Percentiles rank a stretch among this genome's conserved stretches.
phyloP scores from a whole-genome alignment of 495 filamentous ascomycete species.

The Penicillium daleae region DNA sequence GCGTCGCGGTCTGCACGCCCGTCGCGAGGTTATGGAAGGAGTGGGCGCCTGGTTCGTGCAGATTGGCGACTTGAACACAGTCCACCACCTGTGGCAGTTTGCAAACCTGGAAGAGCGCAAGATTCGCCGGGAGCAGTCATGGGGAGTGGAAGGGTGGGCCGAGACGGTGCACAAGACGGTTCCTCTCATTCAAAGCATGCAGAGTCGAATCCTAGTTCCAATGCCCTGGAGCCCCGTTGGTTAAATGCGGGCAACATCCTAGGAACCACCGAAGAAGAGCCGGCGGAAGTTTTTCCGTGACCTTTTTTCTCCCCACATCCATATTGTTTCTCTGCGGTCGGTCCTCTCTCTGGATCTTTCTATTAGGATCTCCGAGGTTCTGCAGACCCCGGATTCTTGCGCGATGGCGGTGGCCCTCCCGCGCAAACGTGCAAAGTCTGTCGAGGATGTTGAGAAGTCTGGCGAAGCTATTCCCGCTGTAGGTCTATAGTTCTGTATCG shows the following conservation, averaged over 20 bases:
- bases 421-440: slow-evolving; percentile 4
- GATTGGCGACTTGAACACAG: slow-evolving; percentile 95
- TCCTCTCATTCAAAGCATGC: slow-evolving; percentile 94
- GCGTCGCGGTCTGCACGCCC: slow-evolving; percentile 86
- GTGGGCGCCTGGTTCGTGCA: slow-evolving; percentile 99
- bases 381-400: slow-evolving; percentile 2
- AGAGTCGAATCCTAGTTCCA: slow-evolving; percentile 88
- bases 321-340: not conserved
- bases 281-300: not conserved
- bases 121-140: slow-evolving; percentile 89
- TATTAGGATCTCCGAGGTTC: slow-evolving; percentile 1
- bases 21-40: slow-evolving; percentile 96
- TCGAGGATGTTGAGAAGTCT: not conserved
- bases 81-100: slow-evolving; percentile 99
- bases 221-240: slow-evolving; percentile 96
- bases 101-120: slow-evolving; percentile 93
- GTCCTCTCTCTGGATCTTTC: not conserved
- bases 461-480: not conserved
- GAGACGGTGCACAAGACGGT: slow-evolving; percentile 99
- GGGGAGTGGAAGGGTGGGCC: slow-evolving; percentile 93
- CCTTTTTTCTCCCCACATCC: not conserved
- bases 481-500: slow-evolving; percentile 20
- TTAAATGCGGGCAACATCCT: slow-evolving; percentile 38
- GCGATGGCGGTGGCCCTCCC: slow-evolving; percentile 10
- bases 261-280: not conserved